Evolutionary conservation across 1,139 yeast species (phyloP), one percentile per base, ranked within the genome.

Genomic region (Sugiyamaella xylanicola): DNA sequence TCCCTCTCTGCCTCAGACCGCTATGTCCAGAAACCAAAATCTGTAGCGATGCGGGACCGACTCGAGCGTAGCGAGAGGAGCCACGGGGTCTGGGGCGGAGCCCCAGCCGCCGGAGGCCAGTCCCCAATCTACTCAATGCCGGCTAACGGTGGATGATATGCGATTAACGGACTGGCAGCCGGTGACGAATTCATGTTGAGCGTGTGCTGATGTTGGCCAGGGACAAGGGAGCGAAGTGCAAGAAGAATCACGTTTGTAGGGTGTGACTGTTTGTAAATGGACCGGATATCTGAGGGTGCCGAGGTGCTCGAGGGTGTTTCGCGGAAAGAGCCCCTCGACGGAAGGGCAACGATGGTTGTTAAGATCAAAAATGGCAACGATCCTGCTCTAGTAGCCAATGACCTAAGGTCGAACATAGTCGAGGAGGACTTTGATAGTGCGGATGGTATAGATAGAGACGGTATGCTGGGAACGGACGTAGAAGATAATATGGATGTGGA

Each of bases 401-500:
- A 11, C 32, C 15, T n/a, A 4, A n/a, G 15, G 4, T 32, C 13
- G 37, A 32, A 8, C 4, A n/a, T 15, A 4, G 15, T 15, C 15
- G 15, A 8, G 2, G 47, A 27, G 22, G 37, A 27, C 4, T 29
- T 19, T 13, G 25, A 35, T 20, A 37, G 27, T 17, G 17, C 27
- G n/a, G 22, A 15, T 19, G 36, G 16, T 17, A 7, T 32, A 11
- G 22, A 20, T 13, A 16, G 19, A 19, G 50, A 45, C 21, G 49
- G 22, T 5, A 17, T 35, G 20, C 49, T 39, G 15, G 17, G 15
- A n/a, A 13, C 15, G 19, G 22, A 17, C n/a, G 42, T 29, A 3
- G 37, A 35, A 11, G 50, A 36, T 11, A 36, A 36, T 7, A 5
- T 21, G 21, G 37, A 43, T n/a, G 47, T 13, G 29, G 47, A 43